These are phyloP conservation scores for Aspergillus ostianus DNA, from an alignment of 495 filamentous ascomycete genomes.

Conservation along the genomic window DNA sequence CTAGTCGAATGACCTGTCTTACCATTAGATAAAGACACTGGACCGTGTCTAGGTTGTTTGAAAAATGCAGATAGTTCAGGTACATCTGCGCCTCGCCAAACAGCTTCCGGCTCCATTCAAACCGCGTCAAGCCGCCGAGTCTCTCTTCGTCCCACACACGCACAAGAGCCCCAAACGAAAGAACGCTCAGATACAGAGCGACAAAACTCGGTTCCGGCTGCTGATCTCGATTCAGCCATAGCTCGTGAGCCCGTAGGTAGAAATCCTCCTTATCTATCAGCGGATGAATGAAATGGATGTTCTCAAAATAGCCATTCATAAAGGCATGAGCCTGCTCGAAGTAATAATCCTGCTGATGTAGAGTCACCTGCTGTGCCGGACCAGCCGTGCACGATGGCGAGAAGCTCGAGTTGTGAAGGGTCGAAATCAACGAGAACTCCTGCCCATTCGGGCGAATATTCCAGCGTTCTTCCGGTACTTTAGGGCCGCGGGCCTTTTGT, in stretches of 20 bases:
- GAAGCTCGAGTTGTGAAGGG: constrained; percentile 40
- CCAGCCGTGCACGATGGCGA: constrained; percentile 30
- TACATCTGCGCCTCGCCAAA: constrained; percentile 40
- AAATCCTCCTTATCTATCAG: constrained; percentile 44
- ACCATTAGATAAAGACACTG: constrained; percentile 45
- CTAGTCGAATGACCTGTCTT: constrained; percentile 1
- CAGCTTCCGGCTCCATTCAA: constrained; percentile 45
- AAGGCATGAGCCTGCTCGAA: constrained; percentile 43
- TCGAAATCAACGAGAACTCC: constrained; percentile 37
- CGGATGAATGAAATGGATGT: constrained; percentile 43
- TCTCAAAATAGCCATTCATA: constrained; percentile 45
- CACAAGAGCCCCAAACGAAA: constrained; percentile 39
- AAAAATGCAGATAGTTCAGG: constrained; percentile 36
- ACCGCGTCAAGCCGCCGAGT: constrained; percentile 36
- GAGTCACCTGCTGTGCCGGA: constrained; percentile 22
- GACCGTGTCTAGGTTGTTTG: constrained; percentile 41
- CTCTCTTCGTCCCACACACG: constrained; percentile 40
- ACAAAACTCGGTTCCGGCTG: constrained; percentile 38
- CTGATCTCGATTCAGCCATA: constrained; percentile 35
- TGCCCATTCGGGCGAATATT: constrained; percentile 6
- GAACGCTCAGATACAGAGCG: constrained; percentile 39
- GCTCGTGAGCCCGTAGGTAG: constrained; percentile 33
- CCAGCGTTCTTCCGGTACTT: constrained; percentile 15
- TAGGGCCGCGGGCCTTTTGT: constrained; percentile 30
- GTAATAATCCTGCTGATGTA: constrained; percentile 38